These are phyloP conservation scores for Neoconidiobolus thromboides DNA, from an alignment of 371 early-diverging fungal species.

Conservation along the genomic window DNA sequence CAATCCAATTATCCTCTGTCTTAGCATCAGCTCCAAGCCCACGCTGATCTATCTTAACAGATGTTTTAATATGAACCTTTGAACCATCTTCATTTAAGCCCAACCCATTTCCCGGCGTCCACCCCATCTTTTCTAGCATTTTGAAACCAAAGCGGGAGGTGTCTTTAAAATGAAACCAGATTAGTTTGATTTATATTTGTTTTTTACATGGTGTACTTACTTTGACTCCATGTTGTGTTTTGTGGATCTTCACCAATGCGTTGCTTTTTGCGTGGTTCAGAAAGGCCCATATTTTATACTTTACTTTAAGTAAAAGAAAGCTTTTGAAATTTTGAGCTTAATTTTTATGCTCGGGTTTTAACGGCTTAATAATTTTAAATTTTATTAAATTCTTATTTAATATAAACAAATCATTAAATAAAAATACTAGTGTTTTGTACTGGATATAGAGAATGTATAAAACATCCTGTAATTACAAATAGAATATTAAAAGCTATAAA, in stretches of 20 bases:
- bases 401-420: too few species aligned
- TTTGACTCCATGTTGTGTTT: slow-evolving; percentile 71
- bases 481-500: too few species aligned
- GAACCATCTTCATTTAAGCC: slow-evolving; percentile 73
- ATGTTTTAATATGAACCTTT: slow-evolving; percentile 57
- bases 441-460: too few species aligned
- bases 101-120: slow-evolving; percentile 83
- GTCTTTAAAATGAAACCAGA: not conserved
- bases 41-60: slow-evolving; percentile 53
- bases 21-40: slow-evolving; percentile 79
- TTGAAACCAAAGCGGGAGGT: slow-evolving; percentile 51
- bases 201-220: slow-evolving; percentile 15
- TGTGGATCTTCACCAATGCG: slow-evolving; percentile 81
- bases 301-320: too few species aligned
- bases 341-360: too few species aligned
- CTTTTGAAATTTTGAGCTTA: too few species aligned
- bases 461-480: too few species aligned
- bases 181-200: not conserved
- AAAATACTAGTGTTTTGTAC: too few species aligned
- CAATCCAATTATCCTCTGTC: slow-evolving; percentile 84
- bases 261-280: slow-evolving; percentile 60
- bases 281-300: slow-evolving; percentile 10
- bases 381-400: too few species aligned
- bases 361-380: too few species aligned
- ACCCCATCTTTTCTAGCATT: slow-evolving; percentile 89